phyloP scores from a whole-genome alignment of 495 filamentous ascomycete genomes.

The Lasiosphaeriaceae sp. region DNA sequence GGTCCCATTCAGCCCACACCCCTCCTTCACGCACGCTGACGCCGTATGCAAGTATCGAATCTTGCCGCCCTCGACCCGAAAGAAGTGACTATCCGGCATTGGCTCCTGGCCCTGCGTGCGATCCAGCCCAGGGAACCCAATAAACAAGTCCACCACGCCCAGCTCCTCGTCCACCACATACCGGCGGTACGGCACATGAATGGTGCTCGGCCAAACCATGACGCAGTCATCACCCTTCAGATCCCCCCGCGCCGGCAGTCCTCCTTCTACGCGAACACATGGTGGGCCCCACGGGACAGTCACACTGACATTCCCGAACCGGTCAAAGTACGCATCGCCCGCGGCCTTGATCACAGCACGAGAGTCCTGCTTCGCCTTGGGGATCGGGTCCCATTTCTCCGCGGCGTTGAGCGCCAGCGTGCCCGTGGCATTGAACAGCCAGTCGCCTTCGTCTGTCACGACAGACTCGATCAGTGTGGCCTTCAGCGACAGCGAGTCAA shows the following conservation, averaged over 20 bases:
- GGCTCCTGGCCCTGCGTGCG: slow-evolving; percentile 24
- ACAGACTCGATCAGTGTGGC: slow-evolving; percentile 33
- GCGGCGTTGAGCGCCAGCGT: slow-evolving; percentile 23
- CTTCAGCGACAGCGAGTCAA: slow-evolving; percentile 19
- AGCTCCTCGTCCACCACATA: slow-evolving; percentile 38
- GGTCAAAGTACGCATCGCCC: slow-evolving; percentile 36
- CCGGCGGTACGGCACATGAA: slow-evolving; percentile 32
- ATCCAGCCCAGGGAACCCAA: slow-evolving; percentile 37
- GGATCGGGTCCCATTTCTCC: slow-evolving; percentile 37
- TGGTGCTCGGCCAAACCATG: slow-evolving; percentile 23
- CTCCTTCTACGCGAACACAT: slow-evolving; percentile 37
- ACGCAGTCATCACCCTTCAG: slow-evolving; percentile 8
- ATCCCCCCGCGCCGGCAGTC: slow-evolving; percentile 11
- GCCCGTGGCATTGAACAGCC: slow-evolving; percentile 40
- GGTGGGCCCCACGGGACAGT: slow-evolving; percentile 31
- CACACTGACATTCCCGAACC: slow-evolving; percentile 31
- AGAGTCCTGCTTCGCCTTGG: slow-evolving; percentile 23
- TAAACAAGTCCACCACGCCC: slow-evolving; percentile 34
- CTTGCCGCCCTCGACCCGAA: slow-evolving; percentile 36
- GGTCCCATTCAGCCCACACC: slow-evolving; percentile 28
- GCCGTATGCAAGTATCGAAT: slow-evolving; percentile 38
- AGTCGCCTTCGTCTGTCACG: slow-evolving; percentile 34
- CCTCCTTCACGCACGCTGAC: slow-evolving; percentile 16
- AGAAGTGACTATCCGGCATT: slow-evolving; percentile 36
- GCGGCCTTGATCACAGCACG: slow-evolving; percentile 30